Percentiles rank a stretch among this genome's conserved stretches.
Conservation (phyloP, 2,329 filamentous ascomycete species). For the Monosporascus sp. region DNA sequence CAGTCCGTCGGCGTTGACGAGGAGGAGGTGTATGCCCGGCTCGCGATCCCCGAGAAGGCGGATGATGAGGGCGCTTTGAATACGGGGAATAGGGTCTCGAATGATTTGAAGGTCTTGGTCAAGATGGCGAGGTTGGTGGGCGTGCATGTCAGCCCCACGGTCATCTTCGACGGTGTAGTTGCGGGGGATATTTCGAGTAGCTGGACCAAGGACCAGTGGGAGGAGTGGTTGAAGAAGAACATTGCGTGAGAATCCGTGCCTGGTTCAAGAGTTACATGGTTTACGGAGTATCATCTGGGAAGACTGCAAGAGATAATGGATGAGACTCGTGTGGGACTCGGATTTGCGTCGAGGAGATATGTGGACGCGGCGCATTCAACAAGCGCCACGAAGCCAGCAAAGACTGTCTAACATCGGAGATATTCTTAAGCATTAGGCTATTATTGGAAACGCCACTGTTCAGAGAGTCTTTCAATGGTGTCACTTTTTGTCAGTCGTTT, state of each 20-base stretch:
- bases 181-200: constrained; percentile 76
- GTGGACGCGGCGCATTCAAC: too few species aligned
- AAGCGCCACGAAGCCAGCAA: too few species aligned
- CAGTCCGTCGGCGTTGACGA: constrained; percentile 64
- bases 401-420: too few species aligned
- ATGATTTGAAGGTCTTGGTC: constrained; percentile 77
- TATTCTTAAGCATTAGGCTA: too few species aligned
- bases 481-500: too few species aligned
- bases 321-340: too few species aligned
- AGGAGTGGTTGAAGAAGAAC: constrained; percentile 65
- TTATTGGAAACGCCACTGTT: too few species aligned
- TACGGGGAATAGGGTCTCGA: constrained; percentile 73
- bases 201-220: constrained; percentile 36
- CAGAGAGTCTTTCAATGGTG: too few species aligned
- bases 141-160: constrained; percentile 87
- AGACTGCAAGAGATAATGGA: too few species aligned
- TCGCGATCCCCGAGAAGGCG: constrained; percentile 65
- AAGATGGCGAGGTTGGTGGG: constrained; percentile 75
- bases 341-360: too few species aligned
- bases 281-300: too few species aligned
- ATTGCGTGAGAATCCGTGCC: constrained; percentile 30
- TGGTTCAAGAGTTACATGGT: not conserved
- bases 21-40: constrained; percentile 60
- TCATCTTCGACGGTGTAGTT: constrained; percentile 81
- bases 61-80: constrained; percentile 67